Conservation (phyloP, 768 basidiomycete species). For the Tremella yokohamensis region DNA sequence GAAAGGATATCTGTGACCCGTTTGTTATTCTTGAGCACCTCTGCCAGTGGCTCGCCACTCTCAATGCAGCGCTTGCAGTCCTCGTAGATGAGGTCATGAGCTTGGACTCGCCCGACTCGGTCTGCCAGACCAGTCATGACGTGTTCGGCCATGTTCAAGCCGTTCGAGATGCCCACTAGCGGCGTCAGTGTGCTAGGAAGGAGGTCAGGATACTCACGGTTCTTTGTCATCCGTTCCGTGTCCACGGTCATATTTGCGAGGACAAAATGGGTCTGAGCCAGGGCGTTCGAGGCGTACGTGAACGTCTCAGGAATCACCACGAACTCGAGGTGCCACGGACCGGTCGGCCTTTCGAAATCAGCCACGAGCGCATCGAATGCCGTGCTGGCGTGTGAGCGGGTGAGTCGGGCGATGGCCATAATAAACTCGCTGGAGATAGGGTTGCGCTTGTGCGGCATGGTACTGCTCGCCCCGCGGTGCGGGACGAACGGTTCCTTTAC, state of each 20-base stretch:
- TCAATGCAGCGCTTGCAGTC: conserved; percentile 14
- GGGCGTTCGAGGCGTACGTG: conserved; percentile 1
- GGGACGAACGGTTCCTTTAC: conserved; percentile 17
- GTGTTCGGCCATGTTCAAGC: conserved; percentile 11
- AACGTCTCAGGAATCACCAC: conserved; percentile 13
- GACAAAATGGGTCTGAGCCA: conserved; percentile 10
- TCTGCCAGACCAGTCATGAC: conserved; percentile 16
- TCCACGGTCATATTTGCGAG: conserved; percentile 7
- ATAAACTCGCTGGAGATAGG: conserved; percentile 17
- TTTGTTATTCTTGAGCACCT: too few species aligned
- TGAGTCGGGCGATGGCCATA: conserved; percentile 7
- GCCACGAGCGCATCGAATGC: conserved; percentile 11
- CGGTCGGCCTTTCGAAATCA: conserved; percentile 14
- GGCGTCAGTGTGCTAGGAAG: too few species aligned
- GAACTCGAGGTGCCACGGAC: conserved; percentile 16
- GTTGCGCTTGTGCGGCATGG: conserved; percentile 20
- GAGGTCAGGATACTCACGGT: too few species aligned
- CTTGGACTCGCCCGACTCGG: conserved; percentile 8
- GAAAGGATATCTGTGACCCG: too few species aligned
- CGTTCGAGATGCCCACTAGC: too few species aligned
- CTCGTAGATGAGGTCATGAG: conserved; percentile 17
- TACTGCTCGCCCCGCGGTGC: conserved; percentile 13
- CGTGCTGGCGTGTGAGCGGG: conserved; percentile 6
- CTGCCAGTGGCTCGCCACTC: too few species aligned
- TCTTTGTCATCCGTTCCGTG: too few species aligned